Evolutionary conservation across 768 basidiomycete genomes (phyloP), one percentile per base, ranked within the genome.

Genomic region (Mycena crocata): DNA sequence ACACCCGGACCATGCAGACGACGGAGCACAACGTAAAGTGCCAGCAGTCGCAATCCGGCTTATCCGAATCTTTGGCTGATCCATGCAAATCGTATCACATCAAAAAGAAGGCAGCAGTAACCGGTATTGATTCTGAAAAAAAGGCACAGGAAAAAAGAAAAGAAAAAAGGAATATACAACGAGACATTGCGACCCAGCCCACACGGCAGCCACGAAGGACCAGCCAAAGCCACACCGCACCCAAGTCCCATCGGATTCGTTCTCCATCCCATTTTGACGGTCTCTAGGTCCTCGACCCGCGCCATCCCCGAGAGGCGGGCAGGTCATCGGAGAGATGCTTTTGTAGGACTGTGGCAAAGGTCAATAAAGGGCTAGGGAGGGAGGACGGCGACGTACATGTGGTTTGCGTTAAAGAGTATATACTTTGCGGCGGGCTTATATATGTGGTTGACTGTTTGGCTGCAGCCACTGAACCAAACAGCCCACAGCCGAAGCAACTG

Each of bases 271-370:
- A 77, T 79, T 80, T 75, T 86, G 89, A 94, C 93, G 93, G 91
- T 94, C 93, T 90, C 93, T 84, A 88, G 82, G 88, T 94, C 93
- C 86, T 93, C 85, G 90, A 92, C 84, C 87, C 84, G 81, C 90
- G 73, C 87, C 87, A 81, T 91, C 91, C 88, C 64, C 62, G 56
- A 69, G 51, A 77, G 87, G 92, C 86, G 91, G 87, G 86, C 89
- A 81, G 82, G 80, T 88, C 92, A 74, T 94, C 91, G 85, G 89
- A 86, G 90, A 93, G 93, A 94, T 94, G 93, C 93, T 94, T 94
- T 93, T 87, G 75, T 82, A 81, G 75, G 86, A 87, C 92, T 93
- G 68, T 15, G 24, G 66, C 76, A n/a, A 57, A 81, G 50, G 28
- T 39, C 17, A 14, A 37, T 8, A 30, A 13, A 45, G 31, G 45